These are phyloP conservation scores for Trichoderma sp. DNA, from an alignment of 2,329 filamentous ascomycete genomes.

Conservation along the genomic window DNA sequence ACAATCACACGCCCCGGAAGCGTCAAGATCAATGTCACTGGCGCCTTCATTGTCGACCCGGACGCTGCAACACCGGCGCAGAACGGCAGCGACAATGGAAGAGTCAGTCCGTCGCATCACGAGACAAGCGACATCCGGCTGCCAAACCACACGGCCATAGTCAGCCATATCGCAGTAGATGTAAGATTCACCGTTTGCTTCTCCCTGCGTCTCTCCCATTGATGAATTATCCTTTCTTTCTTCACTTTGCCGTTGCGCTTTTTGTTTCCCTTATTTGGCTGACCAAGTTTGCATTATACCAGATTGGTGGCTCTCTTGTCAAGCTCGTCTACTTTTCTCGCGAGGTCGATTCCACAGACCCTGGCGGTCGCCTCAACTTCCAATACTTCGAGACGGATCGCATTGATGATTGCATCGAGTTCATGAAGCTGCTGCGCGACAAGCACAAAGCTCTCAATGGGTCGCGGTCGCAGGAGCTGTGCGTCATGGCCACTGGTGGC, in stretches of 20 bases:
- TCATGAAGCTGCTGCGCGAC: constrained; percentile 80
- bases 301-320: constrained; percentile 94
- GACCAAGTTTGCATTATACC: constrained; percentile 10
- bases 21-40: constrained; percentile 93
- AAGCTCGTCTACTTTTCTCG: constrained; percentile 98
- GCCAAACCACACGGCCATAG: constrained; percentile 89
- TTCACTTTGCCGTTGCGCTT: background rate
- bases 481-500: constrained; percentile 93
- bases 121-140: constrained; percentile 93
- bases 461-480: constrained; percentile 68
- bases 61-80: constrained; percentile 56
- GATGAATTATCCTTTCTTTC: background rate
- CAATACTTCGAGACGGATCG: constrained; percentile 93
- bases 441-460: constrained; percentile 78
- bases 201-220: background rate
- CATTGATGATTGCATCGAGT: constrained; percentile 90
- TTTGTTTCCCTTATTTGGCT: background rate
- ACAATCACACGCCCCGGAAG: constrained; percentile 63
- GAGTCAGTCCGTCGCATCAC: constrained; percentile 49
- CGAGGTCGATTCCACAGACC: constrained; percentile 73
- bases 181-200: constrained; percentile 51
- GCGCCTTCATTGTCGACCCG: constrained; percentile 93
- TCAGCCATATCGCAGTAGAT: constrained; percentile 96
- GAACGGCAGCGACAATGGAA: constrained; percentile 39
- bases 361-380: constrained; percentile 90